phyloP scores from a whole-genome alignment of 2,329 filamentous ascomycete genomes.

The Xylaria sp. region DNA sequence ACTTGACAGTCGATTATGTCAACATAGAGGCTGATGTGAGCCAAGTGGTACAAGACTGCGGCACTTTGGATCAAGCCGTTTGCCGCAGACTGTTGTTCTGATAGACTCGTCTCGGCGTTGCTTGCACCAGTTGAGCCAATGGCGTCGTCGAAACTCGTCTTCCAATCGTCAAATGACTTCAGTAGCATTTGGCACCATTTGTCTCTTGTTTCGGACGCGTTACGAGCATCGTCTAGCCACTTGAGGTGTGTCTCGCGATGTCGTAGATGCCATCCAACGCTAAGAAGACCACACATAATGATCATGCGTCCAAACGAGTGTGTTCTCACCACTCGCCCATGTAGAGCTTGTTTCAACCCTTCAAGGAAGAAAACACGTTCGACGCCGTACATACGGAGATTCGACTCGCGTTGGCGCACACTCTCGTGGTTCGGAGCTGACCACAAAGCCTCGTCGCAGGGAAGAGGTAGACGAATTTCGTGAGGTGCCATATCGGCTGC shows the following conservation, averaged over 20 bases:
- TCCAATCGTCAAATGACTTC: conserved; percentile 87
- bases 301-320: conserved; percentile 91
- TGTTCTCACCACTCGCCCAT: conserved; percentile 81
- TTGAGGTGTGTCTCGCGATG: conserved; percentile 86
- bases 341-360: conserved; percentile 83
- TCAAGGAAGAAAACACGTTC: conserved; percentile 85
- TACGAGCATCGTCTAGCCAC: conserved; percentile 75
- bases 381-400: conserved; percentile 79
- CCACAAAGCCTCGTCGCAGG: conserved; percentile 89
- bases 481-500: conserved; percentile 90
- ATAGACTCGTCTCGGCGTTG: conserved; percentile 51
- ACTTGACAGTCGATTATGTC: conserved; percentile 92
- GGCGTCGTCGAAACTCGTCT: conserved; percentile 80
- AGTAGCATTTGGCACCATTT: conserved; percentile 83
- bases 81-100: conserved; percentile 62
- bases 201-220: conserved; percentile 69
- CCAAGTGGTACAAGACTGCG: conserved; percentile 83
- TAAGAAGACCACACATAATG: conserved; percentile 89
- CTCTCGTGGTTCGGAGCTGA: conserved; percentile 80
- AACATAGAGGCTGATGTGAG: conserved; percentile 88
- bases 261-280: conserved; percentile 91
- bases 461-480: conserved; percentile 85
- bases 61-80: conserved; percentile 79
- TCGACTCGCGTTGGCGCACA: conserved; percentile 80
- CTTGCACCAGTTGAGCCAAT: conserved; percentile 56